Base-by-base conservation (phyloP, 2,329 filamentous ascomycete species). In the Nemania sp. region DNA sequence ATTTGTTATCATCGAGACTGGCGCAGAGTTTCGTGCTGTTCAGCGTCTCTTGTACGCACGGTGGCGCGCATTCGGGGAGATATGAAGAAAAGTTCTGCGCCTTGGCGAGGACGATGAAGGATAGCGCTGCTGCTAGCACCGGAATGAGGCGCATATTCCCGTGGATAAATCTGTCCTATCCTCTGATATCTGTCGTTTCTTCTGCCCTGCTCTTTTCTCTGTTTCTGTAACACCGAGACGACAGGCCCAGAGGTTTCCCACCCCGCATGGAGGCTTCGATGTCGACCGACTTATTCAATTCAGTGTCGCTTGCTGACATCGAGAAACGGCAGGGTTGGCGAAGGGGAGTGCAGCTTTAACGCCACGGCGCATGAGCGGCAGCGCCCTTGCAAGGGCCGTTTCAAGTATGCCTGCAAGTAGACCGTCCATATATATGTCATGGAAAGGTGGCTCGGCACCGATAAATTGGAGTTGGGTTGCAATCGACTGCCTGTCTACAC, bases 31-130 rank as follows among this genome's bases (percentile, higher is more conserved):
- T 52, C 20, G 54, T 57, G 49, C 5, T 54, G 10, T 52, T 50
- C 12, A 70, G 47, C 3, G 63, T 62, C 35, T 58, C 21, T 40
- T 62, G 49, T 34, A 69, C 29, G 25, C 68, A 70, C 1, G 62
- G 47, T 39, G 57, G 60, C 40, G 63, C 64, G 59, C 68, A 70
- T n/a, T 63, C 59, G 20, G 67, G 65, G 3, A 67, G 17, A 48
- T 68, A 69, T 5, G 62, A 58, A 3, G 64, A 61, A 29, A 69
- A 57, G 52, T 68, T 68, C 56, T 62, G 62, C 18, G 61, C 55
- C 11, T 50, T 53, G 49, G 54, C 42, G 39, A 54, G 6, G 37
- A 49, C 15, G 46, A 47, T 21, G 43, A 59, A 39, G 40, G 35
- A 54, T 42, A 54, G 17, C 48, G 17, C 40, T 11, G 17, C 40